Conservation (phyloP, 345 rosid species). For the Abelmoschus esculentus region DNA sequence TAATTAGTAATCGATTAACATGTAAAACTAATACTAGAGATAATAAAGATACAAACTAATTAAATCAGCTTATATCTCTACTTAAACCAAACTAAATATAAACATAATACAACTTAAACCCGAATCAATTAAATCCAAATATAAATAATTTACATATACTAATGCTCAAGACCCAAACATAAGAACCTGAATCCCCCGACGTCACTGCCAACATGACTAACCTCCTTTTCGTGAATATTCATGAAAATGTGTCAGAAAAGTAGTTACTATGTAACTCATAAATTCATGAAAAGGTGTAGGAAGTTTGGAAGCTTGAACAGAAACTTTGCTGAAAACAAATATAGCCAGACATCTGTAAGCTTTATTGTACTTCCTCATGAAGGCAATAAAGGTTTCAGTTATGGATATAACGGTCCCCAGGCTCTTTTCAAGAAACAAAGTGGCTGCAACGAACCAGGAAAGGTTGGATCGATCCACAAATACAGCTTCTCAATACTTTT, state of each 20-base stretch:
- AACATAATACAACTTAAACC: too few species aligned
- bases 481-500: constrained; percentile 2
- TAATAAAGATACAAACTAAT: too few species aligned
- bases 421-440: background rate
- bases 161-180: too few species aligned
- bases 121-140: too few species aligned
- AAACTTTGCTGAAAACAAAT: background rate
- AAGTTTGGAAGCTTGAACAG: background rate
- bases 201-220: too few species aligned
- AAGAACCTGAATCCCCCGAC: too few species aligned
- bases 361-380: background rate
- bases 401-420: background rate
- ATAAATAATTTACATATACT: too few species aligned
- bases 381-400: background rate
- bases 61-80: too few species aligned
- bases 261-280: background rate
- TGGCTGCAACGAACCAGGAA: background rate
- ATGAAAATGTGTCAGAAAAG: background rate
- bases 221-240: background rate
- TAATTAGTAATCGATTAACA: too few species aligned
- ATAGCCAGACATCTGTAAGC: background rate
- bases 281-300: background rate
- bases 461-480: constrained; percentile 18
- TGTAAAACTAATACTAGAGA: too few species aligned
- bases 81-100: too few species aligned